phyloP scores from a whole-genome alignment of 495 filamentous ascomycete species.

The Talaromyces trachyspermus region DNA sequence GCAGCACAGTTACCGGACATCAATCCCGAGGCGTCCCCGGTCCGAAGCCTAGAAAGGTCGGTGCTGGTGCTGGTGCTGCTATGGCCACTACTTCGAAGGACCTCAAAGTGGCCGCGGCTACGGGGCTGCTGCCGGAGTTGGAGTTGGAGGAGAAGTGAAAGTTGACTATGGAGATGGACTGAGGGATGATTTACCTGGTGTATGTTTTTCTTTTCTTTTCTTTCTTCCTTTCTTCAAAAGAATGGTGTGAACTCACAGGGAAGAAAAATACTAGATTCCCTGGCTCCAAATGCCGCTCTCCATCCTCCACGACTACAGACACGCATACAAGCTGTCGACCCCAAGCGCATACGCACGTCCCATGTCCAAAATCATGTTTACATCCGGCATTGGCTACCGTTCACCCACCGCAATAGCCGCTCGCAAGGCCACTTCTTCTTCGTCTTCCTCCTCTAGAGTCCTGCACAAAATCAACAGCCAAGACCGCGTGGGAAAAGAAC shows the following conservation, averaged over 20 bases:
- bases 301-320: conserved; percentile 73
- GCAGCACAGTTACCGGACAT: conserved; percentile 16
- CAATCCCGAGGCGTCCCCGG: conserved; percentile 34
- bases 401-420: conserved; percentile 39
- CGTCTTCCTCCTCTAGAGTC: conserved; percentile 1
- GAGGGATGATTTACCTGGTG: conserved; percentile 25
- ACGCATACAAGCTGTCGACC: conserved; percentile 65
- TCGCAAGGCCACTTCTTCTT: conserved; percentile 25
- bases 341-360: conserved; percentile 62
- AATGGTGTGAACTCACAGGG: too few species aligned
- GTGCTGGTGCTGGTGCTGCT: conserved; percentile 13
- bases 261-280: conserved; percentile 64
- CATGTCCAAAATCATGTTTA: conserved; percentile 65
- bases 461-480: conserved; percentile 33
- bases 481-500: conserved; percentile 64
- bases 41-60: conserved; percentile 29
- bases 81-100: conserved; percentile 25
- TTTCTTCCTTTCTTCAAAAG: neutral
- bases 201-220: conserved; percentile 16
- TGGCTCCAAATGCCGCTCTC: conserved; percentile 67
- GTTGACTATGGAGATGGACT: neutral
- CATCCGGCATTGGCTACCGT: conserved; percentile 59
- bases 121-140: conserved; percentile 25
- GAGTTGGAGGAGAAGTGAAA: conserved; percentile 12
- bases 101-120: conserved; percentile 16